Evolutionary conservation across 208 protist species (phyloP), one percentile per base, ranked within the genome.

Genomic region (Trypanosoma conorhini): DNA sequence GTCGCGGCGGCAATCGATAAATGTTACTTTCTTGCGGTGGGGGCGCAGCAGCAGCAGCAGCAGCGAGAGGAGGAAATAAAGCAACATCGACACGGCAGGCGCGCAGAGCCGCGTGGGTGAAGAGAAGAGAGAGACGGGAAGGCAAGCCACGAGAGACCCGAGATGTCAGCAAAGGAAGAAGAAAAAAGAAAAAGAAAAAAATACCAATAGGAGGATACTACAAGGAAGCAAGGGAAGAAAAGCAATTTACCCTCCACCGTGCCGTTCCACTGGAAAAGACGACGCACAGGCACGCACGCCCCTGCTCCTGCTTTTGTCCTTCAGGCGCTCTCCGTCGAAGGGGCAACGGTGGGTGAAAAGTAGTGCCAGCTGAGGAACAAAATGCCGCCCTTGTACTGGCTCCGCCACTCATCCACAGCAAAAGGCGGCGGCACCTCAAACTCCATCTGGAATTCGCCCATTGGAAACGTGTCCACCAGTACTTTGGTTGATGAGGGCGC

Each of bases 31-130:
- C 9, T 12, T 46, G 8, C 42, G 13, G 38, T 42, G 38, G 8
- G 3, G 9, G 13, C 17, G 1, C 42, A 46, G 1, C 8, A n/a
- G 42, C 8, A 19, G 9, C 8, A 3, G 42, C 5, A 19, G 42
- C 15, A 38, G 7, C 2, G 33, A 38, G 33, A 38, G 33, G 33
- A 38, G 2, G 33, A 46, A 46, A 46, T 21, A 46, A 46, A 46
- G 22, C 69, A 51, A 75, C 72, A 79, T 68, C 79, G 75, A 54
- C 17, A 54, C 17, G 26, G 50, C 83, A 81, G 38, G 69, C 44
- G 79, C 58, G 5, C 54, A 65, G 7, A 4, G 51, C 46, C 42
- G 62, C 50, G 67, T 35, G 55, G 17, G 46, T 51, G 58, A 19
- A 58, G 42, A 21, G 67, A 67, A 52, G 31, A 57, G n/a, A 52